These are phyloP conservation scores for Fusarium nisikadoi DNA, from an alignment of 2,329 filamentous ascomycete genomes.

Conservation along the genomic window DNA sequence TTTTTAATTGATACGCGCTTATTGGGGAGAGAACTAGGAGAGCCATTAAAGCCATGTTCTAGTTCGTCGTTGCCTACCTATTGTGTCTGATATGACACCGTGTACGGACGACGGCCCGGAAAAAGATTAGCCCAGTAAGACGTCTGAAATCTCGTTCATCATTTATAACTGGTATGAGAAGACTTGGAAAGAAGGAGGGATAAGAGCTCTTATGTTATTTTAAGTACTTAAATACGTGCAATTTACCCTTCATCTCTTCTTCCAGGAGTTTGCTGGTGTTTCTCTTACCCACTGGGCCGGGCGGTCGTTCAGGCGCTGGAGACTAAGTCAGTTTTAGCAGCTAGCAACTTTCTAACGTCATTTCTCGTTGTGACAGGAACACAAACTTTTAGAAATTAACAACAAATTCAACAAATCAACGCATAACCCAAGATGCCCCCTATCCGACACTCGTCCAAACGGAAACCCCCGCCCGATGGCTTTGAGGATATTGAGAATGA, in stretches of 20 bases:
- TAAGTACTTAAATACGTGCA: neutral
- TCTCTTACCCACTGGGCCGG: neutral
- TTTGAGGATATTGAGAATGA: conserved; percentile 91
- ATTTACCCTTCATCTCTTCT: neutral
- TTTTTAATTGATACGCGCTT: neutral
- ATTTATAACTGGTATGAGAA: neutral
- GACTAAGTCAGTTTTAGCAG: neutral
- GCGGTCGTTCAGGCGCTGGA: neutral
- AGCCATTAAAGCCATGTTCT: neutral
- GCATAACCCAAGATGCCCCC: conserved; percentile 70
- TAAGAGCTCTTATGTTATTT: neutral
- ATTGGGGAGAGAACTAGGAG: neutral
- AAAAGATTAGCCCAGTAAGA: neutral
- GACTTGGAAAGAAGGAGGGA: neutral
- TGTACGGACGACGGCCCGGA: neutral
- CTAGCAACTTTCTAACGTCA: neutral
- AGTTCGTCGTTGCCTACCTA: neutral
- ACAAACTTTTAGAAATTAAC: neutral
- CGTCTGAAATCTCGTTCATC: neutral
- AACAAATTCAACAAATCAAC: neutral
- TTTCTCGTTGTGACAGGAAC: neutral
- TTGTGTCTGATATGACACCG: neutral
- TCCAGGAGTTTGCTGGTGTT: neutral
- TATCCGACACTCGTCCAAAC: conserved; percentile 78
- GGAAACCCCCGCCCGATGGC: conserved; percentile 85